These are phyloP conservation scores for Pisolithus tinctorius DNA, from an alignment of 768 basidiomycete genomes.

Conservation along the genomic window DNA sequence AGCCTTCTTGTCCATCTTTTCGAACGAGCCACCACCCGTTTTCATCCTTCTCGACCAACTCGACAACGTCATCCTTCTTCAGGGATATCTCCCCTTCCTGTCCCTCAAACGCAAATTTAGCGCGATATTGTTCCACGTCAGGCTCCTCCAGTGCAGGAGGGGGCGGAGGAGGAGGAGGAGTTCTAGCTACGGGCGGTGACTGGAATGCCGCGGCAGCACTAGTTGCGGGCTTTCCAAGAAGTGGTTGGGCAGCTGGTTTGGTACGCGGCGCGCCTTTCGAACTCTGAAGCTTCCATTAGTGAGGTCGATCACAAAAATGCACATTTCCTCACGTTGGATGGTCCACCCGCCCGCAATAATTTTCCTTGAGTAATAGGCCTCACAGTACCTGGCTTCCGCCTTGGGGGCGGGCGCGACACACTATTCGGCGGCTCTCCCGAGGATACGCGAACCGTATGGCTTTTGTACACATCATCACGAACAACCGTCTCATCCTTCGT, in stretches of 20 bases:
- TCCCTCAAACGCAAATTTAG: conserved; percentile 88
- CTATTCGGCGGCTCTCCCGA: conserved; percentile 85
- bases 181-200: conserved; percentile 33
- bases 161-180: conserved; percentile 41
- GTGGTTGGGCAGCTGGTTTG: conserved; percentile 42
- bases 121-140: conserved; percentile 70
- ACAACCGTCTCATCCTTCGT: conserved; percentile 81
- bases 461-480: conserved; percentile 87
- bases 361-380: conserved; percentile 84
- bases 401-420: conserved; percentile 75
- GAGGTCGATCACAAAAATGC: background rate
- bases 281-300: conserved; percentile 33
- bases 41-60: conserved; percentile 85
- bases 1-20: conserved; percentile 77
- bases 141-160: conserved; percentile 52
- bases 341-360: conserved; percentile 70
- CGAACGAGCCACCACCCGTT: conserved; percentile 99
- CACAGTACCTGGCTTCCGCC: conserved; percentile 80
- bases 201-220: conserved; percentile 23
- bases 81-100: conserved; percentile 90
- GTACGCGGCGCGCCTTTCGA: conserved; percentile 30
- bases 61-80: conserved; percentile 86
- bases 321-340: conserved; percentile 42
- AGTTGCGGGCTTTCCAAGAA: conserved; percentile 51
- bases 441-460: conserved; percentile 79